Evolutionary conservation across 2,329 filamentous ascomycete species (phyloP).

Genomic region (Mollisiaceae sp.): DNA sequence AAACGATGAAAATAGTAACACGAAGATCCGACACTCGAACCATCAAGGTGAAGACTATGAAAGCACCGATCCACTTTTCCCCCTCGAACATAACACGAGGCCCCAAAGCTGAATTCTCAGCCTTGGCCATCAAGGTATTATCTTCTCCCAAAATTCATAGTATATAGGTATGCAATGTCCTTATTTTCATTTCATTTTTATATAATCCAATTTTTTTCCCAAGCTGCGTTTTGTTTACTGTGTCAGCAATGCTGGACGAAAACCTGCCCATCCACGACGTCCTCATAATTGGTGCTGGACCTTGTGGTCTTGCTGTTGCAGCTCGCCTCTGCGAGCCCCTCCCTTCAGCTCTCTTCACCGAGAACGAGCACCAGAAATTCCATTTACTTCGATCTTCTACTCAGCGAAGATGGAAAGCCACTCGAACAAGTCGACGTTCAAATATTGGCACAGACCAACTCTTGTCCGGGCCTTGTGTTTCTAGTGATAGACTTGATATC

Average conservation of each 20-base stretch:
- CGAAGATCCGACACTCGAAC: background rate
- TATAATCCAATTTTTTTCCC: no score
- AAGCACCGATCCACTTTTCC: background rate
- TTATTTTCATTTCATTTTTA: background rate
- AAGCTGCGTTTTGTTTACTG: background rate
- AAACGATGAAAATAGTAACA: background rate
- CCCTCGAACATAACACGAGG: background rate
- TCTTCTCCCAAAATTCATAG: constrained; percentile 10
- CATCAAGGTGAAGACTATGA: constrained; percentile 6
- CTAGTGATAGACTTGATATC: constrained; percentile 45
- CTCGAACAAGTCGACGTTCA: constrained; percentile 42
- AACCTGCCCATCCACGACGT: constrained; percentile 60
- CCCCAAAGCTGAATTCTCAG: background rate
- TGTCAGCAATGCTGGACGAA: constrained; percentile 23
- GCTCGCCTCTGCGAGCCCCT: constrained; percentile 73
- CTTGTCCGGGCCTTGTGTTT: constrained; percentile 27
- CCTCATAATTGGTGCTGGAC: constrained; percentile 67
- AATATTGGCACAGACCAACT: constrained; percentile 44
- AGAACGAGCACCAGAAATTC: constrained; percentile 80
- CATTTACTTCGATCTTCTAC: constrained; percentile 71
- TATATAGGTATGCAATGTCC: background rate
- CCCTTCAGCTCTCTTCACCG: constrained; percentile 80
- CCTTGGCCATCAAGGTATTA: constrained; percentile 26
- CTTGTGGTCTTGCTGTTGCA: constrained; percentile 75
- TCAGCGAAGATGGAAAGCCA: constrained; percentile 50